Base-by-base conservation (phyloP, 192 early-diverging fungal genomes). In the Mortierella antarctica region DNA sequence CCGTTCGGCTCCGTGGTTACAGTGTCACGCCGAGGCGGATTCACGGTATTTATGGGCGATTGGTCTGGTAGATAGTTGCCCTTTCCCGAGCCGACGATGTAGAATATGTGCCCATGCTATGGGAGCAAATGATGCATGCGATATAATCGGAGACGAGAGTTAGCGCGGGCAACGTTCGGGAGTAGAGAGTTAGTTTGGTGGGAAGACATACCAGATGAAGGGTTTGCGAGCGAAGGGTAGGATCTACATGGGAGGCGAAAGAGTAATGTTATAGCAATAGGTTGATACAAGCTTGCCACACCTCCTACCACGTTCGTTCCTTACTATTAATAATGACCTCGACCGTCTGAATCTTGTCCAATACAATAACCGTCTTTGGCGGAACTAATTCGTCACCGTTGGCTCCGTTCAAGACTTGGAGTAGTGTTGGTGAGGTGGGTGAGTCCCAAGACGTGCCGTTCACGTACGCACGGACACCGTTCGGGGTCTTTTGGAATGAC, bases 21-120 rank as follows among this genome's bases (percentile, higher is more conserved):
- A 14, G 68, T 82, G 18, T 85, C 80, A 9, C 83, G 70, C 44
- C 67, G 47, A 18, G 67, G 31, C 5, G 83, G 83, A 53, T 76
- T 76, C 21, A n/a, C 40, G 0, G 57, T 65, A 18, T 78, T 70
- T 20, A 69, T 47, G 11, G 60, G 6, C 1, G 65, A 50, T 41
- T 42, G 8, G 13, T 49, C 51, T 20, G 60, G 61, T 17, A 70
- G 11, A 18, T 71, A 70, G 2, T 50, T 51, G 1, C 74, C 66
- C 13, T 64, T 66, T 23, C 78, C 74, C 23, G 21, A 40, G 6
- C 63, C 70, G 8, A 85, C 48, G 17, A 85, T 54, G 12, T 70
- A 73, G 48, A 85, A 80, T 9, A 10, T 10, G 39, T 85, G 84
- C 12, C 84, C 84, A n/a, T 85, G 84, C 74, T 79, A 17, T 48